phyloP scores from a whole-genome alignment of 768 basidiomycete species.

The Suillus tomentosus region DNA sequence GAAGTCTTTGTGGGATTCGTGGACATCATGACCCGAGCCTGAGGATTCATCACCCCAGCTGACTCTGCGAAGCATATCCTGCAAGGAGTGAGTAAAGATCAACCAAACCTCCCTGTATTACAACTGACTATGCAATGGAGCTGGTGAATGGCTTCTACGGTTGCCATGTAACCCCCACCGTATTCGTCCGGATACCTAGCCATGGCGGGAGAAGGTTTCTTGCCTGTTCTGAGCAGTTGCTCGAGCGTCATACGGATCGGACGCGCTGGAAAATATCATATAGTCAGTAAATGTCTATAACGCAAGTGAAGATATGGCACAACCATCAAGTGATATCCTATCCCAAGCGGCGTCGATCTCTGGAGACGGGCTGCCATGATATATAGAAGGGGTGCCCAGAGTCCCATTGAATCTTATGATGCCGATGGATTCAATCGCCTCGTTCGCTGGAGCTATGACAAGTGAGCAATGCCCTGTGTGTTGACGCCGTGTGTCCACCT shows the following conservation, averaged over 20 bases:
- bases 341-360: slow-evolving; percentile 15
- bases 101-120: no score
- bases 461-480: neutral
- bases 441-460: slow-evolving; percentile 10
- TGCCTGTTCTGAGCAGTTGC: slow-evolving; percentile 11
- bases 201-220: no score
- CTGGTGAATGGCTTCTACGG: no score
- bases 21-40: no score
- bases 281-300: neutral
- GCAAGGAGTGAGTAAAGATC: no score
- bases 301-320: neutral
- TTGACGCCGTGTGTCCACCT: neutral
- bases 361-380: slow-evolving; percentile 12
- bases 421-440: neutral
- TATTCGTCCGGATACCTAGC: no score
- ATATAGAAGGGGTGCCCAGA: neutral
- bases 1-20: no score
- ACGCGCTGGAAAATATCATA: neutral
- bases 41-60: no score
- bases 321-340: slow-evolving; percentile 6
- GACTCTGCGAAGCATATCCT: no score
- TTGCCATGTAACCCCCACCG: no score
- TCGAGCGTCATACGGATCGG: slow-evolving; percentile 14
- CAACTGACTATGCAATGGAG: no score
- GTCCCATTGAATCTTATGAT: slow-evolving; percentile 12